Conservation (phyloP, 177 flowering plant genomes). For the Telopea speciosissima region DNA sequence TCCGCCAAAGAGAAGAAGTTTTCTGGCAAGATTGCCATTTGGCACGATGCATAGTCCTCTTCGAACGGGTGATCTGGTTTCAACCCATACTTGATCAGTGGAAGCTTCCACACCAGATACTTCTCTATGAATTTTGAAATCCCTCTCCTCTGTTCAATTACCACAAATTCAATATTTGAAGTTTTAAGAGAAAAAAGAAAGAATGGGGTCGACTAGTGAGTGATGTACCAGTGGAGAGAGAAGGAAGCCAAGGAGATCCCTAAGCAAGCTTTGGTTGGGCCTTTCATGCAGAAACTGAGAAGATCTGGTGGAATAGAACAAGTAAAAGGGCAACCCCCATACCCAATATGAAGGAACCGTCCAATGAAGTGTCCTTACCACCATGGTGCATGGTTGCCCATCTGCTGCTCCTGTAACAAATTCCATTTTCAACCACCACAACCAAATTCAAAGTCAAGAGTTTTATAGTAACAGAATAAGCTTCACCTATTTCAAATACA, state of each 20-base stretch:
- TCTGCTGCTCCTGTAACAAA: slow-evolving; percentile 42
- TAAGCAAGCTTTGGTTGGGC: slow-evolving; percentile 60
- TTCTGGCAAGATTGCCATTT: background rate
- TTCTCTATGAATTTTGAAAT: slow-evolving; percentile 16
- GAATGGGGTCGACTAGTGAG: too few species aligned
- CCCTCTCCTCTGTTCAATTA: slow-evolving; percentile 42
- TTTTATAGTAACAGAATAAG: too few species aligned
- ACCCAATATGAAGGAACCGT: slow-evolving; percentile 78
- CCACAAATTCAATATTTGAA: too few species aligned
- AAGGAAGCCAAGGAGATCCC: slow-evolving; percentile 39
- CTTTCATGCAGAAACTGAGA: slow-evolving; percentile 79
- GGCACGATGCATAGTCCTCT: slow-evolving; percentile 79
- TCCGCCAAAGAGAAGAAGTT: slow-evolving; percentile 44
- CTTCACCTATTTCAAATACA: too few species aligned
- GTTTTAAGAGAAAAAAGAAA: too few species aligned
- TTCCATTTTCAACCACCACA: background rate
- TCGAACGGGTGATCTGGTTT: background rate
- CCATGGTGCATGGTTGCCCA: slow-evolving; percentile 86
- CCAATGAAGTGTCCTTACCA: slow-evolving; percentile 85
- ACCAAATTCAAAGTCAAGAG: too few species aligned
- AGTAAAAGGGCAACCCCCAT: slow-evolving; percentile 89
- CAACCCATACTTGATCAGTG: slow-evolving; percentile 35
- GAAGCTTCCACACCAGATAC: slow-evolving; percentile 26
- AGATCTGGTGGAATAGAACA: slow-evolving; percentile 77
- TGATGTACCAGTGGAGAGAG: slow-evolving; percentile 65